Evolutionary conservation across 2,329 filamentous ascomycete species (phyloP).

Genomic region (Alternaria sp.): DNA sequence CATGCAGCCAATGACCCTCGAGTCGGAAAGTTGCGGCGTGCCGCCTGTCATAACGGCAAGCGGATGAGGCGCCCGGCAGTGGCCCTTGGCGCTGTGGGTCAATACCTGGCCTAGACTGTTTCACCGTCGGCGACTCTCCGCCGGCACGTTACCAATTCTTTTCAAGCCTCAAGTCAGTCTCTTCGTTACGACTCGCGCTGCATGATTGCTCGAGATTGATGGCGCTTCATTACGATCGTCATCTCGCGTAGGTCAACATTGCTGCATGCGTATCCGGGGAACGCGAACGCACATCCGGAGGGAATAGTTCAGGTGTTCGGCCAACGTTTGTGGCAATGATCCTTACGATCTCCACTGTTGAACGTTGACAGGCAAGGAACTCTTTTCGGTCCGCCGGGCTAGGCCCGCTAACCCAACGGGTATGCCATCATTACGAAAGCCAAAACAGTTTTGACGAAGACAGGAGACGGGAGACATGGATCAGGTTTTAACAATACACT

Average conservation of each 20-base stretch:
- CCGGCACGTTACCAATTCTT: background rate
- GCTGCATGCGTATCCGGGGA: background rate
- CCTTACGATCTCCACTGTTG: background rate
- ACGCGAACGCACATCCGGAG: too few species aligned
- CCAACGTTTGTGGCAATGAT: conserved; percentile 1
- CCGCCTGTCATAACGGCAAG: background rate
- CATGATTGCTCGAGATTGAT: background rate
- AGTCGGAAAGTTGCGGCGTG: background rate
- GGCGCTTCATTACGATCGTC: conserved; percentile 1
- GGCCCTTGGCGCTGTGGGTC: background rate
- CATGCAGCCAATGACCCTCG: background rate
- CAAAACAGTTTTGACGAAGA: background rate
- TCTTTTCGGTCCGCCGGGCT: background rate
- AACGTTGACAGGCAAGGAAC: conserved; percentile 3
- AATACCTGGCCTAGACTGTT: background rate
- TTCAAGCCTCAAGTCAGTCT: background rate
- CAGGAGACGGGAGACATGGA: conserved; percentile 3
- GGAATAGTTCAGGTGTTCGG: background rate
- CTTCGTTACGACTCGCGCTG: background rate
- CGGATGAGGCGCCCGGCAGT: background rate
- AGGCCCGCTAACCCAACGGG: background rate
- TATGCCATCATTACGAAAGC: conserved; percentile 2
- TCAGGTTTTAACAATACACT: conserved; percentile 1
- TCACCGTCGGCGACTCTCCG: background rate
- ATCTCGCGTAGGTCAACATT: background rate